Evolutionary conservation across 2,329 filamentous ascomycete genomes (phyloP).

Genomic region (Nothopassalora personata): DNA sequence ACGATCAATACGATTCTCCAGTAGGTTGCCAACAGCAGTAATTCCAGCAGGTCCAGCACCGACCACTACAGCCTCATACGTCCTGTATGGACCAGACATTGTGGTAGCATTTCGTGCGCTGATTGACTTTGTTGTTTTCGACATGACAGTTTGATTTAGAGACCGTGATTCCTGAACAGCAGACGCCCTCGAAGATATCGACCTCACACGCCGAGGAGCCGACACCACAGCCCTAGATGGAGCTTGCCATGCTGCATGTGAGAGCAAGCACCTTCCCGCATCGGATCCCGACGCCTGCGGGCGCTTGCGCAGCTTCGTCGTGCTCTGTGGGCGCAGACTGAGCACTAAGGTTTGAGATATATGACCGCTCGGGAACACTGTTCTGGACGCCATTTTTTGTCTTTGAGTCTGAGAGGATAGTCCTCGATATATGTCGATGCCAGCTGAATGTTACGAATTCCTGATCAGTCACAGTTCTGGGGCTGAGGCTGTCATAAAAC

Average conservation of each 20-base stretch:
- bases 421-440: too few relatives aligned
- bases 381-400: neutral
- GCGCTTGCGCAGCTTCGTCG: neutral
- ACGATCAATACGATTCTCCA: constrained; percentile 49
- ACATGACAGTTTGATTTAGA: neutral
- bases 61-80: constrained; percentile 52
- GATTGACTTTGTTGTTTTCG: neutral
- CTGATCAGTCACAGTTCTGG: too few relatives aligned
- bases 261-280: neutral
- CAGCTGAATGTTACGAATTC: too few relatives aligned
- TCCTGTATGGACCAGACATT: constrained; percentile 6
- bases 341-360: neutral
- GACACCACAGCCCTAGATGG: neutral
- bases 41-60: constrained; percentile 57
- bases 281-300: constrained; percentile 1
- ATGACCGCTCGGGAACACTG: neutral
- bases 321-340: neutral
- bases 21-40: constrained; percentile 56
- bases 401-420: neutral
- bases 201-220: neutral
- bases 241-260: neutral
- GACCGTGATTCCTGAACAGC: neutral
- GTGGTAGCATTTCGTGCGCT: constrained; percentile 13
- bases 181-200: neutral
- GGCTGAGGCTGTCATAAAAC: too few relatives aligned